A percentile compares a stretch with the other conserved stretches of the same genome.
These are phyloP conservation scores for Eimeria mitis DNA, from an alignment of 169 alveolate genomes.

Conservation along the genomic window DNA sequence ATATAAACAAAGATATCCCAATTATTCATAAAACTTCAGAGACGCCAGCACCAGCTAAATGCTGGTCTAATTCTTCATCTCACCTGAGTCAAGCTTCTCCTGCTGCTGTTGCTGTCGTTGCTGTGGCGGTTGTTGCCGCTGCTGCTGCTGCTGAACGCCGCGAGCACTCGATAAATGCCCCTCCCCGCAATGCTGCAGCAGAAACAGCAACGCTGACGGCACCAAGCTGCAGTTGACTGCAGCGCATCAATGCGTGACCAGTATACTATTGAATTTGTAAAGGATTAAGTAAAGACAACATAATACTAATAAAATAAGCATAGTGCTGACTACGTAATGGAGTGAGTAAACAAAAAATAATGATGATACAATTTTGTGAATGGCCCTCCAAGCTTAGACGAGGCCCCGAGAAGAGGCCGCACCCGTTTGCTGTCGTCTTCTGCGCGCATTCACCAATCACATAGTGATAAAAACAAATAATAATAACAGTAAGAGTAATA, in stretches of 20 bases:
- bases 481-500: neutral
- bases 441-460: neutral
- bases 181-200: slow-evolving; percentile 49
- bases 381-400: too few relatives aligned
- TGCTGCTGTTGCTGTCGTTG: neutral
- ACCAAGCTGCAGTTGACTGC: too few relatives aligned
- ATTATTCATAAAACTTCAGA: neutral
- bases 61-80: neutral
- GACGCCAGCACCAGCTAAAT: neutral
- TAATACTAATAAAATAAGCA: too few relatives aligned
- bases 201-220: neutral
- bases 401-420: neutral
- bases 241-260: neutral
- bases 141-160: neutral
- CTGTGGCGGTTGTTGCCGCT: neutral
- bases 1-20: neutral
- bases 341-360: neutral
- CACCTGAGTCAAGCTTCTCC: slow-evolving; percentile 21
- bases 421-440: slow-evolving; percentile 36
- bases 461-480: neutral
- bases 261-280: neutral
- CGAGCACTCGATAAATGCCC: neutral
- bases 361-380: neutral
- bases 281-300: too few relatives aligned
- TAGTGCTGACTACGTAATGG: neutral